Percentiles rank a stretch among this genome's conserved stretches.
phyloP scores from a whole-genome alignment of 2,329 filamentous ascomycete species.

The Colletotrichum sp. region DNA sequence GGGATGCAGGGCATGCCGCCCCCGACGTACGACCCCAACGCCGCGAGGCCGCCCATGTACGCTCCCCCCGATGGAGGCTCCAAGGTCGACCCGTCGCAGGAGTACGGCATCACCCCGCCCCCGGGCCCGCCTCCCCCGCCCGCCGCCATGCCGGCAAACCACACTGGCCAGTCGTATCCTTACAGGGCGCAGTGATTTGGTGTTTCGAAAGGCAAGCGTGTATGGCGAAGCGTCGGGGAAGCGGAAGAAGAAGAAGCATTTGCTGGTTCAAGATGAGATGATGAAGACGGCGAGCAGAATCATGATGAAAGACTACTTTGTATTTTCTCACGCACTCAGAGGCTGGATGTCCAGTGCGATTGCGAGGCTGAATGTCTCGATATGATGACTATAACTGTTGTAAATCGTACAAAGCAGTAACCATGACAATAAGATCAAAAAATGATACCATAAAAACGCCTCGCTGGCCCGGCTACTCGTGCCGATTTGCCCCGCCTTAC shows the following conservation, averaged over 20 bases:
- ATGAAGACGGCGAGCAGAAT: background rate
- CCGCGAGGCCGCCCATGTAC: constrained; percentile 59
- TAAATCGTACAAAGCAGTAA: background rate
- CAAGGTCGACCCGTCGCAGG: constrained; percentile 54
- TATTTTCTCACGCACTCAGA: background rate
- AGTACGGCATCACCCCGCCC: constrained; percentile 40
- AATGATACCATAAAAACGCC: constrained; percentile 11
- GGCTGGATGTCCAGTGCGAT: background rate
- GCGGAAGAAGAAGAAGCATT: background rate
- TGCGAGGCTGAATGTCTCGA: background rate
- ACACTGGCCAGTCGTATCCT: constrained; percentile 39
- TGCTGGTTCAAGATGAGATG: background rate
- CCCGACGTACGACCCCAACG: constrained; percentile 62
- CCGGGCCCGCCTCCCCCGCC: constrained; percentile 50
- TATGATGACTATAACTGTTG: background rate
- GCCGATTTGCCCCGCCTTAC: background rate
- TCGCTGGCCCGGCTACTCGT: background rate
- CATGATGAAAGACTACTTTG: background rate
- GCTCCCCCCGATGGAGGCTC: constrained; percentile 52
- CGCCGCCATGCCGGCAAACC: constrained; percentile 27
- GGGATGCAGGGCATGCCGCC: constrained; percentile 60
- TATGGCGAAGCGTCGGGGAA: background rate
- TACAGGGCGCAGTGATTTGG: background rate
- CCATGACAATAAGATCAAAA: background rate
- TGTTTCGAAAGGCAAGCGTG: background rate